A percentile compares a stretch with the other conserved stretches of the same genome.
phyloP scores from a whole-genome alignment of 495 filamentous ascomycete genomes.

The Beverwykella pulmonaria region DNA sequence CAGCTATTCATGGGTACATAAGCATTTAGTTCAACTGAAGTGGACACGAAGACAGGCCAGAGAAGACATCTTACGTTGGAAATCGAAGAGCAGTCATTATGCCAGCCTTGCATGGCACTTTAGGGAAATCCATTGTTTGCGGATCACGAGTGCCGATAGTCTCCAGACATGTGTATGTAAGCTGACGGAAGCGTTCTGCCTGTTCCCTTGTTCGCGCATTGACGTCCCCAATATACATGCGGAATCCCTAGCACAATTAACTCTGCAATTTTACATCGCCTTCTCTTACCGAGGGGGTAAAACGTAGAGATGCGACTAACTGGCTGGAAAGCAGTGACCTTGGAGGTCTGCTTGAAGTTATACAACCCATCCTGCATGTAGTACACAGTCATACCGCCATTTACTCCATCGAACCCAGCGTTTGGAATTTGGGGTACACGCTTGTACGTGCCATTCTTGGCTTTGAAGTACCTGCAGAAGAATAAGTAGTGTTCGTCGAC shows the following conservation, averaged over 20 bases:
- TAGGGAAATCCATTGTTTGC: constrained; percentile 26
- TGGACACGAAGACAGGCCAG: not conserved
- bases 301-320: constrained; percentile 1
- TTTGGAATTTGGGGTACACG: constrained; percentile 25
- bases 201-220: constrained; percentile 14
- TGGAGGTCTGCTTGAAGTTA: constrained; percentile 6
- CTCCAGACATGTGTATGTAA: constrained; percentile 31
- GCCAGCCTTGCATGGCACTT: constrained; percentile 18
- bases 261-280: not conserved
- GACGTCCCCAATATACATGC: constrained; percentile 32
- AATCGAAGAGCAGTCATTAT: constrained; percentile 32
- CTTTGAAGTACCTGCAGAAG: constrained; percentile 20
- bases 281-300: not conserved
- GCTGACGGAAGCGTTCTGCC: constrained; percentile 19
- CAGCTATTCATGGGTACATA: not conserved
- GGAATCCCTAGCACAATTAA: constrained; percentile 17
- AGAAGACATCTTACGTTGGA: constrained; percentile 12
- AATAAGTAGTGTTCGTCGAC: not conserved
- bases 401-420: constrained; percentile 11
- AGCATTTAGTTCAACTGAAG: not conserved
- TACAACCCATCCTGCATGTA: constrained; percentile 23
- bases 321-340: constrained; percentile 26
- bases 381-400: constrained; percentile 34
- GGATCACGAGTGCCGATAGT: constrained; percentile 15
- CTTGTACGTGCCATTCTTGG: constrained; percentile 30